These are phyloP conservation scores for Vanrija sp. DNA, from an alignment of 1,284 basidiomycete genomes.

Conservation along the genomic window DNA sequence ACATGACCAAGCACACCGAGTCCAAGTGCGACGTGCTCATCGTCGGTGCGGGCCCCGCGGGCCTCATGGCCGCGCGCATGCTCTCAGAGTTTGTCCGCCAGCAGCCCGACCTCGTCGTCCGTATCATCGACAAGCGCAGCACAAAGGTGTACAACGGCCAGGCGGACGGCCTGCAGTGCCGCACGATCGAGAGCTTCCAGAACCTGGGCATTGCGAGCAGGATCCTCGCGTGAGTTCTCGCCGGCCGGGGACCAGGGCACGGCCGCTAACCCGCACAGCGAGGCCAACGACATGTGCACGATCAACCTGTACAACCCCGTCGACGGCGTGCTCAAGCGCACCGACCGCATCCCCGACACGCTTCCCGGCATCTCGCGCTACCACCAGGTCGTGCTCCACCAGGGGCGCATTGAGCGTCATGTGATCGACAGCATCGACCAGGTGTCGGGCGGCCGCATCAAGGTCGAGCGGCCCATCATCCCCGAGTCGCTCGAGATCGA, in stretches of 20 bases:
- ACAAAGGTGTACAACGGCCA: slow-evolving; percentile 21
- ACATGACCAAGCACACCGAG: slow-evolving; percentile 7
- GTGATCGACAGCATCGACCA: slow-evolving; percentile 16
- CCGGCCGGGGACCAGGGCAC: not conserved
- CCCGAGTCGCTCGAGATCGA: slow-evolving; percentile 18
- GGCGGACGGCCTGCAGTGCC: slow-evolving; percentile 18
- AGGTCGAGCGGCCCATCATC: slow-evolving; percentile 16
- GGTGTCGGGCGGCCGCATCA: slow-evolving; percentile 9
- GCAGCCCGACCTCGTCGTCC: slow-evolving; percentile 18
- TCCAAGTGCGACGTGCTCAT: slow-evolving; percentile 16
- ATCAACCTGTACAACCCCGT: slow-evolving; percentile 19
- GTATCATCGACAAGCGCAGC: slow-evolving; percentile 21
- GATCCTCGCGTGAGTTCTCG: slow-evolving; percentile 7
- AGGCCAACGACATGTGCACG: slow-evolving; percentile 15
- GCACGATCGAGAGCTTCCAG: slow-evolving; percentile 15
- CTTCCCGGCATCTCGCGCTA: slow-evolving; percentile 20
- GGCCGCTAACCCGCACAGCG: not conserved
- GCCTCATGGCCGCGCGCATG: slow-evolving; percentile 18
- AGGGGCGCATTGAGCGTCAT: slow-evolving; percentile 20
- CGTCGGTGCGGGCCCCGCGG: slow-evolving; percentile 15
- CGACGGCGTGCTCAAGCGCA: slow-evolving; percentile 17
- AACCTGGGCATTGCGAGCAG: slow-evolving; percentile 15
- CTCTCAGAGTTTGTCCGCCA: slow-evolving; percentile 12
- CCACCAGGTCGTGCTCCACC: slow-evolving; percentile 19
- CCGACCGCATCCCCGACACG: slow-evolving; percentile 20